These are phyloP conservation scores for Colletotrichum zoysiae DNA, from an alignment of 2,329 filamentous ascomycete genomes.

Conservation along the genomic window DNA sequence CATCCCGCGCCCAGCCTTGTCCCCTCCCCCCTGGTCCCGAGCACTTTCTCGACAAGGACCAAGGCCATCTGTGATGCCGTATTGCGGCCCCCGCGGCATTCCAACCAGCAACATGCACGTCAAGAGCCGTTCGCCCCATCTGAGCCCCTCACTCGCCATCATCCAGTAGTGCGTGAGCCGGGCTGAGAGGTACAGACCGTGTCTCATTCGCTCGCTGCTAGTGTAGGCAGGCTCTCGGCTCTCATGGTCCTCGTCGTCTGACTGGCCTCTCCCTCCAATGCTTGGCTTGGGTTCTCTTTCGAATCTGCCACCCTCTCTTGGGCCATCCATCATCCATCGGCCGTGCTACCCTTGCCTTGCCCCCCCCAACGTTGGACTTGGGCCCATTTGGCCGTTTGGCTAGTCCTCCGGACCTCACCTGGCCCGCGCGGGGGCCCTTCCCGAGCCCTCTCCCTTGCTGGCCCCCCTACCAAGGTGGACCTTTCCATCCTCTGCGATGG, in stretches of 20 bases:
- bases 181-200: conserved; percentile 30
- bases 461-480: conserved; percentile 37
- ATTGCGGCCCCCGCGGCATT: conserved; percentile 10
- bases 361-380: conserved; percentile 35
- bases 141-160: conserved; percentile 28
- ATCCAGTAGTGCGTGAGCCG: conserved; percentile 24
- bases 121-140: conserved; percentile 36
- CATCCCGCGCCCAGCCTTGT: conserved; percentile 29
- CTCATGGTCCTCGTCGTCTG: conserved; percentile 5
- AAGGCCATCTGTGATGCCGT: conserved; percentile 25
- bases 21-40: conserved; percentile 16
- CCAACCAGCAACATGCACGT: conserved; percentile 41
- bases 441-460: conserved; percentile 36
- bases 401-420: conserved; percentile 48
- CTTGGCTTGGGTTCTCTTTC: conserved; percentile 44
- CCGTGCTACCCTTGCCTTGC: conserved; percentile 36
- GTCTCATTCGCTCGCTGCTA: conserved; percentile 33
- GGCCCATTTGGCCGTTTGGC: conserved; percentile 46
- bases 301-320: conserved; percentile 2
- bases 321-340: conserved; percentile 28
- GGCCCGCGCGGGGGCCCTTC: conserved; percentile 49
- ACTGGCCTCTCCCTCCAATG: conserved; percentile 29
- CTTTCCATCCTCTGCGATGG: conserved; percentile 40
- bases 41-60: conserved; percentile 22
- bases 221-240: not conserved